phyloP scores from a whole-genome alignment of 257 asterid genomes.

The Petunia axillaris region DNA sequence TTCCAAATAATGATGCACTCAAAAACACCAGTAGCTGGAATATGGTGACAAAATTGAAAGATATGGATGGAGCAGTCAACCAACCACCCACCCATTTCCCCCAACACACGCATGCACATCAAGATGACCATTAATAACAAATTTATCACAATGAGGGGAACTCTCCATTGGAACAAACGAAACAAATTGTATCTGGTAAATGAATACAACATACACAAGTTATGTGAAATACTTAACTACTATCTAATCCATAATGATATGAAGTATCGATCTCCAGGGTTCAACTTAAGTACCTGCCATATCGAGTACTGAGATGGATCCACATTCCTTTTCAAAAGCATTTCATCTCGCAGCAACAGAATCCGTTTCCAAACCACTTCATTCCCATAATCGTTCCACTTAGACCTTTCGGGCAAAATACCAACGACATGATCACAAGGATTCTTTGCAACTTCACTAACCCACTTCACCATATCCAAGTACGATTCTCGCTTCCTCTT shows the following conservation, averaged over 20 bases:
- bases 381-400: conserved; percentile 68
- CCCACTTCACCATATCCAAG: conserved; percentile 58
- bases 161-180: neutral
- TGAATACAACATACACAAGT: neutral
- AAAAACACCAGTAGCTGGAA: neutral
- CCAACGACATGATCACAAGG: conserved; percentile 59
- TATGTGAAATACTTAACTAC: neutral
- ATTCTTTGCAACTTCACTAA: conserved; percentile 59
- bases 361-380: conserved; percentile 72
- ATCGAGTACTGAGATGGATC: conserved; percentile 48
- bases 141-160: neutral
- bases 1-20: neutral
- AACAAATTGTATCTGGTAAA: neutral
- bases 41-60: neutral
- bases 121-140: conserved; percentile 2
- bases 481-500: conserved; percentile 68
- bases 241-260: neutral
- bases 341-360: conserved; percentile 59
- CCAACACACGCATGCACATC: neutral
- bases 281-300: conserved; percentile 53
- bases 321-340: conserved; percentile 50
- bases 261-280: neutral
- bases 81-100: neutral
- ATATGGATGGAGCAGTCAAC: conserved; percentile 3
- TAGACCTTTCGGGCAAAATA: conserved; percentile 56